Base-by-base conservation (phyloP, 1,139 yeast genomes). In the Saccharomycopsis hybrid region DNA sequence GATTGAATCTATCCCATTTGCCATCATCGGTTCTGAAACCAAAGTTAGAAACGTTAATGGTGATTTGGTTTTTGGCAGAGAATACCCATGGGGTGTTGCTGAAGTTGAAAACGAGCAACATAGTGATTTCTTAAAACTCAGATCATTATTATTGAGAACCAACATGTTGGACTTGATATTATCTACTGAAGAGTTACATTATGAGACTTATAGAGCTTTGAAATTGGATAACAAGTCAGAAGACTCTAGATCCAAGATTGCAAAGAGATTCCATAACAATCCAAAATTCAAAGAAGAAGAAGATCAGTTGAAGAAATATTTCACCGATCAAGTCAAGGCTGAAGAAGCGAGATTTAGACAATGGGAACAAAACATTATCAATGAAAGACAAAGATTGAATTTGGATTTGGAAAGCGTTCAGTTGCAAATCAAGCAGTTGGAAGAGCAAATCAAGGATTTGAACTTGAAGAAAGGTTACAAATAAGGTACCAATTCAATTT, bases 291-390 rank as follows among this genome's bases (percentile, higher is more conserved):
- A 88, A 68, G 97, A 92, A 68, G 97, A 92, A 65, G 98, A 94
- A 68, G 95, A 87, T 65, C 85, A 92, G 33, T 76, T 94, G 65
- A 89, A 94, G 77, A 85, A 86, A 69, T 85, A 86, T 66, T 92
- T 92, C 69, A 92, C 97, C n/a, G 97, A 90, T 65, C 97, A 92
- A 71, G 96, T 94, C 56, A 89, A 90, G 71, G 87, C 88, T 46
- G 98, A 92, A 70, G 98, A 94, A 64, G 95, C 87, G 63, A 78
- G 98, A 65, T 94, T 92, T 71, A 84, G 95, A 73, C 96, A 90
- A 72, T 92, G 98, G 97, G 97, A 90, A 70, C 87, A 89, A 59
- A 90, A 90, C 65, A 87, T 92, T 60, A 94, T 89, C 57, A 87
- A 86, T 59, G 97, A 90, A 71, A 83, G 97, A 70, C 88, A 89